Base-by-base conservation (phyloP, 805 yeast species). In the Teunomyces stri region DNA sequence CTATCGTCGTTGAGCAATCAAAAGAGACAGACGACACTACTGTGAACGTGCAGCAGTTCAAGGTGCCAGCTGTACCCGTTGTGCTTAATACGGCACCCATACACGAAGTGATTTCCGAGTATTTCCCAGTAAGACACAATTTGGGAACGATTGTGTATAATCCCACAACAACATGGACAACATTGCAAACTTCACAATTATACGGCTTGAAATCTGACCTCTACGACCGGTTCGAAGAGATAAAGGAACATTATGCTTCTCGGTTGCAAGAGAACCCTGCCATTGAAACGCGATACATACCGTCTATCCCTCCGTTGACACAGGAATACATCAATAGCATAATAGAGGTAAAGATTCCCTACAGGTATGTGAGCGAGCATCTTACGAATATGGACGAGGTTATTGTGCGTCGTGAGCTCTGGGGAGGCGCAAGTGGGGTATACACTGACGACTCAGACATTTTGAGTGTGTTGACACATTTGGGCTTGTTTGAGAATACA, bases 361-460 rank as follows among this genome's bases (percentile, higher is more conserved):
- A 62, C 45, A 50, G 70, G 39, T 74, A 67, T 54, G 41, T 57
- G 66, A 6, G 66, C 72, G 36, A 57, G 66, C 27, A 42, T 4
- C 40, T 37, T 9, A 31, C 72, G 70, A 43, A 72, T 69, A 27
- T 72, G 11, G 58, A 55, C 27, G 48, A 49, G 5, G 57, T 57
- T 2, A 52, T 56, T 4, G 46, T 48, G 13, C 59, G 56, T 30
- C 69, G 81, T 43, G 76, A 78, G 40, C 52, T 90, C 1, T 92
- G 98, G 98, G 99, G 99, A 2, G 77, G 77, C 2, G 60, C 60
- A 10, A 79, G 91, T 1, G 96, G 91, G 38, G 73, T 94, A 0
- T 94, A 92, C 65, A 88, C 97, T 0, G 98, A 94, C 65, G 99
- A 92, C 64, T 86, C 96, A 0, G 96, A 92, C 63, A 69, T 91